phyloP scores from a whole-genome alignment of 2,329 filamentous ascomycete species.

The Aspergillus japonicus region DNA sequence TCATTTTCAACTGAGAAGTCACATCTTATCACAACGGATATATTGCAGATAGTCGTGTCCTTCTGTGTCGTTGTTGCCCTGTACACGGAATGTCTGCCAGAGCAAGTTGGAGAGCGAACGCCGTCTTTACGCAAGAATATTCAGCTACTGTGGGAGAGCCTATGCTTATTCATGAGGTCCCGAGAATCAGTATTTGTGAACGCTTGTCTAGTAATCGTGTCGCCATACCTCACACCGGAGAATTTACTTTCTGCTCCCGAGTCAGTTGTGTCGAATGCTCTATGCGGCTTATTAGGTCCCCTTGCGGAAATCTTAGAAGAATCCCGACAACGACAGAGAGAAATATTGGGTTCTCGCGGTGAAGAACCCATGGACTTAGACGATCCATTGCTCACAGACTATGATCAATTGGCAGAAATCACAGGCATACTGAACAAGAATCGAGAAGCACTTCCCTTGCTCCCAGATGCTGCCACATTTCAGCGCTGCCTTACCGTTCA shows the following conservation, averaged over 20 bases:
- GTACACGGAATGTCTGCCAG: constrained; percentile 37
- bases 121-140: constrained; percentile 30
- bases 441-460: constrained; percentile 32
- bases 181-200: constrained; percentile 31
- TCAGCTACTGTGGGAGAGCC: constrained; percentile 32
- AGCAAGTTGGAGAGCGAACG: constrained; percentile 29
- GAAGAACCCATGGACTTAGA: constrained; percentile 47
- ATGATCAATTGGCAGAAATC: constrained; percentile 22
- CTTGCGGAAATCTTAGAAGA: constrained; percentile 34
- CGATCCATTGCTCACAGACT: constrained; percentile 32
- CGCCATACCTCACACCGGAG: constrained; percentile 32
- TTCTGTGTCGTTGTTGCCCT: constrained; percentile 47
- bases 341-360: constrained; percentile 8
- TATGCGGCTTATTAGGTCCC: constrained; percentile 28
- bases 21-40: constrained; percentile 50
- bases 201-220: constrained; percentile 34
- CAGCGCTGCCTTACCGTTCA: constrained; percentile 38
- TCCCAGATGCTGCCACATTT: constrained; percentile 36
- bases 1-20: constrained; percentile 42
- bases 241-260: constrained; percentile 17
- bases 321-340: constrained; percentile 24
- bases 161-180: constrained; percentile 34
- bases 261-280: constrained; percentile 22
- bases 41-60: constrained; percentile 51
- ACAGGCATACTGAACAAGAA: constrained; percentile 30